Percentiles rank a stretch among this genome's conserved stretches.
These are phyloP conservation scores for Nematodospora anomalae DNA, from an alignment of 1,139 yeast species.

Conservation along the genomic window DNA sequence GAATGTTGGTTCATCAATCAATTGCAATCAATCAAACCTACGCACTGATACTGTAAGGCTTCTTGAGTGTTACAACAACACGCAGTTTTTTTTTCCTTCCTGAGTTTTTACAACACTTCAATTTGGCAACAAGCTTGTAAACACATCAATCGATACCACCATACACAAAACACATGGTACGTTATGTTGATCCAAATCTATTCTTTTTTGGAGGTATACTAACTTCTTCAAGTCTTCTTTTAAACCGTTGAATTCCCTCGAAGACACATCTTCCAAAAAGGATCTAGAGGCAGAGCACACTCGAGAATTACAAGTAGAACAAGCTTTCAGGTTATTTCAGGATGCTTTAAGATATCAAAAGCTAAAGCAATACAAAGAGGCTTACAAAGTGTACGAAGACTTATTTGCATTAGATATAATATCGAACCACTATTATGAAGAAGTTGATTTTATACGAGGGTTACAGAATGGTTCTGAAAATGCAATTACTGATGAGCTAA, in stretches of 20 bases:
- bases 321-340: slow-evolving; percentile 76
- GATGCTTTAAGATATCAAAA: slow-evolving; percentile 66
- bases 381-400: slow-evolving; percentile 57
- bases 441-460: slow-evolving; percentile 38
- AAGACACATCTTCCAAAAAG: slow-evolving; percentile 58
- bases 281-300: slow-evolving; percentile 83
- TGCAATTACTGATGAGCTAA: slow-evolving; percentile 40
- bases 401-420: slow-evolving; percentile 70
- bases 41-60: no score
- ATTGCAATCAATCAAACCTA: no score
- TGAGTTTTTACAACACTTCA: no score
- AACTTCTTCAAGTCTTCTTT: slow-evolving; percentile 54
- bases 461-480: slow-evolving; percentile 40
- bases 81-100: no score
- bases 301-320: slow-evolving; percentile 83
- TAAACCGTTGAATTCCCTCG: slow-evolving; percentile 74
- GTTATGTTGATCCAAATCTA: no score
- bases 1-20: no score
- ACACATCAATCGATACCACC: no score
- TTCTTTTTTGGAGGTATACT: no score
- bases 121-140: no score
- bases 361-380: slow-evolving; percentile 42
- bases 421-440: slow-evolving; percentile 49
- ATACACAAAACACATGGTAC: no score
- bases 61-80: no score